These are phyloP conservation scores for Taiozyma onychis DNA, from an alignment of 1,139 yeast species.

Conservation along the genomic window DNA sequence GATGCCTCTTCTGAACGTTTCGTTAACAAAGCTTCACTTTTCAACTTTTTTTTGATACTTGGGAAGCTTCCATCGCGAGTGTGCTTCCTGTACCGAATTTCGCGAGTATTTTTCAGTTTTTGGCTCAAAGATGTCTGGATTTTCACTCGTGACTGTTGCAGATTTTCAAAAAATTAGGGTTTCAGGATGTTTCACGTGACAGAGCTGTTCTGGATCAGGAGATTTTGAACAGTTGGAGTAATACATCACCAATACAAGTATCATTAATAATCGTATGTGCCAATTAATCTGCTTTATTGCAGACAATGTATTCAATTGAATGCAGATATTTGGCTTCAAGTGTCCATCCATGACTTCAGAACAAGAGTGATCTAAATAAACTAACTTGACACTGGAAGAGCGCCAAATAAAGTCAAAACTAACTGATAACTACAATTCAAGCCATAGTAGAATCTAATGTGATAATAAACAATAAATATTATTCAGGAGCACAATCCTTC, in stretches of 20 bases:
- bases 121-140: neutral
- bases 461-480: constrained; percentile 4
- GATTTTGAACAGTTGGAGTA: too few relatives aligned
- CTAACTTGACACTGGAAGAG: too few relatives aligned
- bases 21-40: neutral
- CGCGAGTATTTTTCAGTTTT: neutral
- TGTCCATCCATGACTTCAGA: too few relatives aligned
- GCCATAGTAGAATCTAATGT: constrained; percentile 4
- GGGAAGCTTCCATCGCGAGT: neutral
- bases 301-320: too few relatives aligned
- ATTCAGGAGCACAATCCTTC: constrained; percentile 1
- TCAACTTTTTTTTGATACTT: constrained; percentile 9
- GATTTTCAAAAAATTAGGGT: neutral
- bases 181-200: neutral
- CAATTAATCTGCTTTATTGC: too few relatives aligned
- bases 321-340: too few relatives aligned
- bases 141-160: neutral
- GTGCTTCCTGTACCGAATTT: neutral
- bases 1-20: neutral
- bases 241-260: too few relatives aligned
- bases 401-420: too few relatives aligned
- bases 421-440: neutral
- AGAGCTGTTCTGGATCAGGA: too few relatives aligned
- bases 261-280: too few relatives aligned
- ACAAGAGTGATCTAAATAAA: too few relatives aligned